Conservation (phyloP, 1,284 basidiomycete genomes). For the Papiliotrema terrestris region DNA sequence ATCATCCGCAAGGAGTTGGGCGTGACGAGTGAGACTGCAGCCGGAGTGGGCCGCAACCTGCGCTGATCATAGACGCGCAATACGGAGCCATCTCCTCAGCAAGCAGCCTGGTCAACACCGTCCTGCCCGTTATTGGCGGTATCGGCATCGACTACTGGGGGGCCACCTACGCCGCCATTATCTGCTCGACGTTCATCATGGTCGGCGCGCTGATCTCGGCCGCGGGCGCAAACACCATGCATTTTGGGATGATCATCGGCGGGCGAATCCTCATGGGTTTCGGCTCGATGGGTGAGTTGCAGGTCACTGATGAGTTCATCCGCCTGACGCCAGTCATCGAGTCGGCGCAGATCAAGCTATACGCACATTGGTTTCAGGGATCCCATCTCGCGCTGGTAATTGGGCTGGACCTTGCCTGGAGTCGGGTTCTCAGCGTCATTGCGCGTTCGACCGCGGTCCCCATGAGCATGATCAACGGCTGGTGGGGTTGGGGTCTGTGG, state of each 20-base stretch:
- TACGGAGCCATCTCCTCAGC: constrained; percentile 48
- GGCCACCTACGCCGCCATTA: constrained; percentile 33
- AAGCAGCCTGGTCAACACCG: constrained; percentile 46
- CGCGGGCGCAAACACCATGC: constrained; percentile 22
- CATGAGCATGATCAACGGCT: constrained; percentile 43
- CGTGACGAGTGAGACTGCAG: constrained; percentile 34
- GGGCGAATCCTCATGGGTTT: constrained; percentile 39
- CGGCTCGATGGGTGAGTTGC: constrained; percentile 19
- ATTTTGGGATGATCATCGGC: constrained; percentile 30
- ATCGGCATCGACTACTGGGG: constrained; percentile 51
- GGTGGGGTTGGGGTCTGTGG: constrained; percentile 48
- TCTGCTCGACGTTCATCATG: constrained; percentile 39
- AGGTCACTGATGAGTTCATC: background rate
- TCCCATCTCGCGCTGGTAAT: constrained; percentile 30
- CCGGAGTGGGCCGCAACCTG: background rate
- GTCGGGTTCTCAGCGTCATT: constrained; percentile 32
- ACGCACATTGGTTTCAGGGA: constrained; percentile 42
- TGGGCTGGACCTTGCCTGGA: constrained; percentile 41
- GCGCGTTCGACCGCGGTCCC: constrained; percentile 40
- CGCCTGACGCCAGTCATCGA: constrained; percentile 16
- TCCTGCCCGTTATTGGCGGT: constrained; percentile 52
- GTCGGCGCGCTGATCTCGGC: constrained; percentile 42
- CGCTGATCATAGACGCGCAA: constrained; percentile 30
- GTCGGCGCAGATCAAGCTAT: constrained; percentile 41
- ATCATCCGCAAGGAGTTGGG: constrained; percentile 38